Evolutionary conservation across 108 stramenopile species (phyloP), one percentile per base, ranked within the genome.

Genomic region (Nitzschia sp.): DNA sequence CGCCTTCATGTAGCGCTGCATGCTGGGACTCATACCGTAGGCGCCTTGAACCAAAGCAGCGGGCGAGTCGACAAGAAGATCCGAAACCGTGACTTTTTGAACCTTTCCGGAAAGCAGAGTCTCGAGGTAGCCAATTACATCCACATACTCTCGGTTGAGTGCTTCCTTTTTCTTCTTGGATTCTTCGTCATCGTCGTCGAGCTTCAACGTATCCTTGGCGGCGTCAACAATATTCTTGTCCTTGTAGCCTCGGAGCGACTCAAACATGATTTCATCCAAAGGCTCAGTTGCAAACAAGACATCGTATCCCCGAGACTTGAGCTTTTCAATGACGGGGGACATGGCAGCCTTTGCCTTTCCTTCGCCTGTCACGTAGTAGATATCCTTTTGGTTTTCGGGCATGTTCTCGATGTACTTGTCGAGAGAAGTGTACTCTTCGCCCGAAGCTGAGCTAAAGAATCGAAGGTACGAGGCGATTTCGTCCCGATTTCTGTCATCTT

Each of bases 1-100:
- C 0, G 96, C 96, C 21, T 72, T 57, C 96, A 98, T 97, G 92
- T 97, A 98, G n/a, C 93, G 80, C 62, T 97, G 96, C 98, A 99
- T 99, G 45, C 86, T 97, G 30, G 98, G 97, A 58, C 90, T 92
- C 88, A 98, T 91, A 38, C 98, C 98, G 69, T 97, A 99, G 0
- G 96, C 96, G 33, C 93, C 89, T 78, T 98, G 96, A 2, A 97
- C 96, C 38, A 97, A 65, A 6, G 91, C 95, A 22, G 96, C 97
- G 1, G 98, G 97, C 11, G 93, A 93, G 36, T 88, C 87, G 1
- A 82, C 80, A 1, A 99, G 86, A 35, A 92, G 72, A 57, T 78
- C 79, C 3, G 94, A 95, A 23, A 97, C 88, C 26, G 86, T 82
- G 2, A 97, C 98, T 72, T 95, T 93, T 60, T 92, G 79, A 9